Evolutionary conservation across 2,329 filamentous ascomycete genomes (phyloP).

Genomic region (Colletotrichum sp.): DNA sequence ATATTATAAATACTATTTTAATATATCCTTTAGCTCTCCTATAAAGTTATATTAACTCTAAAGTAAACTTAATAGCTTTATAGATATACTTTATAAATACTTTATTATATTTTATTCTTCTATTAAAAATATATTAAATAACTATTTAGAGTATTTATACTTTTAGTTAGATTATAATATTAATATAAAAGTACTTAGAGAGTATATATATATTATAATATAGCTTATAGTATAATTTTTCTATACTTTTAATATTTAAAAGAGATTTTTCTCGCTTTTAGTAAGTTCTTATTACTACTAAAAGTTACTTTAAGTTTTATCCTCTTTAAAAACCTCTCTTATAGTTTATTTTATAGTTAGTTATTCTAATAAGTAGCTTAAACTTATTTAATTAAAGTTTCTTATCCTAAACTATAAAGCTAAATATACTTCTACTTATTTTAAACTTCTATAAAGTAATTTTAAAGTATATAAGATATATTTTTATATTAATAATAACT

Average conservation of each 20-base stretch:
- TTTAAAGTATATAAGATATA: neutral
- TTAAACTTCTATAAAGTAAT: neutral
- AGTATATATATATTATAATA: neutral
- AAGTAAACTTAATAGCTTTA: fast-evolving
- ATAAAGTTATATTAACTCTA: neutral
- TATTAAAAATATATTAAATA: neutral
- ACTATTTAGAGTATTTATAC: too few relatives aligned
- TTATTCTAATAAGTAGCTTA: neutral
- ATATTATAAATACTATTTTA: neutral
- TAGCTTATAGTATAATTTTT: neutral
- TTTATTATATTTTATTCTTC: neutral
- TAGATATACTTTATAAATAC: neutral
- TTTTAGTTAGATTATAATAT: neutral
- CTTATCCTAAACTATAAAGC: neutral
- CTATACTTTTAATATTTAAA: fast-evolving
- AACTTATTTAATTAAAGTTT: neutral
- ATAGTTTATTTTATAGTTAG: neutral
- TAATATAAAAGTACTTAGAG: neutral
- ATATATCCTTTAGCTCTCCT: neutral
- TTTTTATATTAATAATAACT: neutral
- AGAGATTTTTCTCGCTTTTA: neutral
- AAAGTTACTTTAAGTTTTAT: too few relatives aligned
- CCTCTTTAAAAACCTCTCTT: too few relatives aligned
- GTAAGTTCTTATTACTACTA: too few relatives aligned
- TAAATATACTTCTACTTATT: fast-evolving